Evolutionary conservation across 176 grass and related monocot species (phyloP), one percentile per base, ranked within the genome.

Genomic region (Cenchrus americanus): DNA sequence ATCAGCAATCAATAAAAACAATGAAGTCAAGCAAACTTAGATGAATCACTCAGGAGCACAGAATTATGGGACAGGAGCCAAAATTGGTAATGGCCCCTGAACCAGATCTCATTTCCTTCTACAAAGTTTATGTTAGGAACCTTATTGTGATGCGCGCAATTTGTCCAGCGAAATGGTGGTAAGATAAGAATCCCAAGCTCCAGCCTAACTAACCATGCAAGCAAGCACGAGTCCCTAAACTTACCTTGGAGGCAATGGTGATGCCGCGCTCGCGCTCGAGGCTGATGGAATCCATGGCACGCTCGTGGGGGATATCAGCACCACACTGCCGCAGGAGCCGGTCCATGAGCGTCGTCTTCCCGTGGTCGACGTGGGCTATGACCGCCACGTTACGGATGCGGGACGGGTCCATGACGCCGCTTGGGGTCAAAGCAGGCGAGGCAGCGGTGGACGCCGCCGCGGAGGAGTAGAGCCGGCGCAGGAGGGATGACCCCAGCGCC

Each of bases 321-420:
- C 96, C 92, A 83, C 96, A 95, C 85, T 95, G 96, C 6, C 92
- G 90, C 10, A 95, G 89, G 49, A 98, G 87, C 77, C 96, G 93
- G 82, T 98, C 96, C 93, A 98, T 98, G 76, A 98, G 91, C 58
- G 96, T 98, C 7, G 96, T 95, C 89, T 98, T 98, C 68, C 96
- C 96, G 58, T 98, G 96, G 80, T 98, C 96, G 13, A 98, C 92
- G 90, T 98, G 96, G 66, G 93, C 96, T 63, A 99, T 96, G 63
- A 99, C 96, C 11, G 96, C 93, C 68, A 99, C 96, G 89, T 95
- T 96, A 11, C 93, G 91, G 83, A 99, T 89, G 73, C 93, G 86
- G 71, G 63, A 58, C 18, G 96, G 93, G 69, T 98, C 91, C 2
- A 72, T 19, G 13, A 77, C 84, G n/a, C 87, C 69, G 44, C 81